These are phyloP conservation scores for Kluyveromyces siamensis DNA, from an alignment of 805 yeast species.

Conservation along the genomic window DNA sequence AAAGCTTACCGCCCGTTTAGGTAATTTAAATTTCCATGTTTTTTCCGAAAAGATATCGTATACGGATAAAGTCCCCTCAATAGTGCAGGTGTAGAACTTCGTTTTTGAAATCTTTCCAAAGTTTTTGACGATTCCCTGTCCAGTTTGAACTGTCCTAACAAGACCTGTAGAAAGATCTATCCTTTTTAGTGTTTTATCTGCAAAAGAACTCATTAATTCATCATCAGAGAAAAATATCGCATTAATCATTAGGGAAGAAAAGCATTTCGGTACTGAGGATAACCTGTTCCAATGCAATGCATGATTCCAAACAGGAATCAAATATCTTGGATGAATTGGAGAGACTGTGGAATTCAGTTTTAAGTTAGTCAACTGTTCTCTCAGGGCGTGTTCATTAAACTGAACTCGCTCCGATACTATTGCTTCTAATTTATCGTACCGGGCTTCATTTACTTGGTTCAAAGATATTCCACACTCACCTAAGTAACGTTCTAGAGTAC, in stretches of 20 bases:
- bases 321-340: constrained; percentile 6
- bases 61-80: constrained; percentile 18
- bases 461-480: constrained; percentile 16
- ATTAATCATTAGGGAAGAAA: not conserved
- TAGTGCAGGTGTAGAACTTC: constrained; percentile 14
- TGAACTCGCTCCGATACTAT: constrained; percentile 21
- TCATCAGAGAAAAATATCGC: not conserved
- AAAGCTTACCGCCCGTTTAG: constrained; percentile 32
- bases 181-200: not conserved
- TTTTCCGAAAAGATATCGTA: constrained; percentile 4
- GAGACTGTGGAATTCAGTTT: constrained; percentile 9
- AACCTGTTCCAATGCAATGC: not conserved
- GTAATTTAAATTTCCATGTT: constrained; percentile 22
- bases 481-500: constrained; percentile 42
- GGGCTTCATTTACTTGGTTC: constrained; percentile 5
- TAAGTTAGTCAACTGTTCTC: constrained; percentile 7
- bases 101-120: constrained; percentile 12
- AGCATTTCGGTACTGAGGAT: not conserved
- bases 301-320: constrained; percentile 15
- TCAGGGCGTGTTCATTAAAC: constrained; percentile 14
- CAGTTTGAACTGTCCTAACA: not conserved
- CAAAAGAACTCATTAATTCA: not conserved
- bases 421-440: constrained; percentile 13
- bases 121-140: constrained; percentile 13
- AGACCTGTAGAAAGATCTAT: not conserved